phyloP scores from a whole-genome alignment of 441 rosid species.

The Syzygium syzygioides region DNA sequence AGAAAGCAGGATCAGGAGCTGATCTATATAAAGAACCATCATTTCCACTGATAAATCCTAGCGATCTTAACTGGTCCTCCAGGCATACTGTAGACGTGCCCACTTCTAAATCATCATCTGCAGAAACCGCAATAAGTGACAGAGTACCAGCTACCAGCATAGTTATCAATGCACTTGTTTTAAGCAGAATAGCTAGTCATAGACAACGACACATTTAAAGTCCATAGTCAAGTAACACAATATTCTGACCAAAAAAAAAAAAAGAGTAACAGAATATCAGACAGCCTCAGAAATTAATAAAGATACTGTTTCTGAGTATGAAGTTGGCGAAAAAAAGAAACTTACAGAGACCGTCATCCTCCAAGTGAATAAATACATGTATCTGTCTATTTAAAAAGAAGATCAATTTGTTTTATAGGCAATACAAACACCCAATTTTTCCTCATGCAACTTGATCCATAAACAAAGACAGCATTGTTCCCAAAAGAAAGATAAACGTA shows the following conservation, averaged over 20 bases:
- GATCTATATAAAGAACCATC: constrained; percentile 27
- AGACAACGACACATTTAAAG: background rate
- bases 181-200: background rate
- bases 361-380: background rate
- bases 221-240: background rate
- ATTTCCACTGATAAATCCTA: constrained; percentile 43
- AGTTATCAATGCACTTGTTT: background rate
- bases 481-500: background rate
- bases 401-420: background rate
- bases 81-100: constrained; percentile 36
- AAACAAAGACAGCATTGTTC: background rate
- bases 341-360: background rate
- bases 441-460: background rate
- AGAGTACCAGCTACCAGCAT: background rate
- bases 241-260: too few relatives aligned
- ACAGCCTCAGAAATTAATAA: background rate
- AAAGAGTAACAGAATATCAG: background rate
- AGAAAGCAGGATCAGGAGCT: constrained; percentile 22
- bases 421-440: background rate
- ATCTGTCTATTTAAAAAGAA: background rate
- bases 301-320: background rate
- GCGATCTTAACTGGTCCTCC: constrained; percentile 64
- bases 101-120: constrained; percentile 14
- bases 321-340: background rate
- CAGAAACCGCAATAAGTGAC: background rate